Base-by-base conservation (phyloP, 306 rosid genomes). In the Vigna mungo region DNA sequence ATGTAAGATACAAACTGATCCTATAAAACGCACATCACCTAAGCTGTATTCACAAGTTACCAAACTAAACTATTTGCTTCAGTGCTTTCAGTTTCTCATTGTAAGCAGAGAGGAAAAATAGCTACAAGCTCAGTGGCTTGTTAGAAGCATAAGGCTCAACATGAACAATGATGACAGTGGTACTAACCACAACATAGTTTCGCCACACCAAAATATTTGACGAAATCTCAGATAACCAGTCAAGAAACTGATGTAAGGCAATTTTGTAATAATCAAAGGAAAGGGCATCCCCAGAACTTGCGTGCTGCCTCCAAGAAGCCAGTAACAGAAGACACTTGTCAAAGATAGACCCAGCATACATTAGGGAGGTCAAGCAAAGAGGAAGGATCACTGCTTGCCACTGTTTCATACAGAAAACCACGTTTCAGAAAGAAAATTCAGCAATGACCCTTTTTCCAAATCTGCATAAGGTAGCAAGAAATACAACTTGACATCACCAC, bases 351-450 rank as follows among this genome's bases (percentile, higher is more conserved):
- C 99, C 99, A 43, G 87, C 85, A 23, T 95, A 95, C 91, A 95
- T 81, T 48, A 92, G 79, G 77, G 88, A 89, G 55, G 98, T 92
- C 97, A 95, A 81, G 36, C 84, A 80, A 34, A 95, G 87, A 74
- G 97, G 98, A 80, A 92, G 76, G 71, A 86, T 30, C 88, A 86
- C 81, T 54, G 97, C 93, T 87, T 89, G 96, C 99, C 98, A 91
- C 99, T 96, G 97, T 86, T 92, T 86, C 93, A 88, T 64, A 89
- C 85, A 92, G 77, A 92, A 88, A 92, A 86, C 75, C 48, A 76
- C 59, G 87, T 89, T 88, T 85, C 87, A 90, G 91, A 81, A 81
- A 47, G 81, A 77, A 88, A 81, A 81, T 68, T 85, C 85, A 86
- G 86, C 78, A 88, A 71, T 53, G 85, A 84, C 82, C 84, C 67